Conservation (phyloP, 106 monocot species). For the Vanilla planifolia region DNA sequence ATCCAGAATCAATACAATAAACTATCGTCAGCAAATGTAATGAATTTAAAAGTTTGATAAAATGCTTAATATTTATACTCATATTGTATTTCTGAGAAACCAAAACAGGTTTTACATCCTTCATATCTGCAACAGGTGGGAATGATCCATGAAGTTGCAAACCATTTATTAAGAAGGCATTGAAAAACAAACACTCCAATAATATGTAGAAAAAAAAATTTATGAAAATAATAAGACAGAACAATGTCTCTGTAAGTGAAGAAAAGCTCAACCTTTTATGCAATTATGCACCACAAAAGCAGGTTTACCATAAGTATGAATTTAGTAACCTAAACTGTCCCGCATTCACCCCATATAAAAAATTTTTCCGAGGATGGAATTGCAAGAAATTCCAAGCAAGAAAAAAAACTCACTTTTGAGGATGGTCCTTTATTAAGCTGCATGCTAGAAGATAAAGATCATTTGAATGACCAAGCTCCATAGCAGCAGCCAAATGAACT, state of each 20-base stretch:
- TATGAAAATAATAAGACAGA: not conserved
- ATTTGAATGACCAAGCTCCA: slow-evolving; percentile 93
- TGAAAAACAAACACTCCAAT: not conserved
- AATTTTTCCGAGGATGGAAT: not conserved
- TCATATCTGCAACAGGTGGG: not conserved
- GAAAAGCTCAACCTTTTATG: not conserved
- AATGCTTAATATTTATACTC: not conserved
- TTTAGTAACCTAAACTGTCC: not conserved
- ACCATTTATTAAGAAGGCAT: not conserved
- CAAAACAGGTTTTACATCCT: not conserved
- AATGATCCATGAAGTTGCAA: not conserved
- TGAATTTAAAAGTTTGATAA: not conserved
- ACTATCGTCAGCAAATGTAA: no score
- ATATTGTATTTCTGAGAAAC: not conserved
- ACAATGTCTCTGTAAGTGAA: not conserved
- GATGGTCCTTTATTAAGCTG: slow-evolving; percentile 88
- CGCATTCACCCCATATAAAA: not conserved
- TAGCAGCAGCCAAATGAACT: slow-evolving; percentile 74
- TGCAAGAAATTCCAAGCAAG: not conserved
- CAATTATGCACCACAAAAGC: not conserved
- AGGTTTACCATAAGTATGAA: not conserved
- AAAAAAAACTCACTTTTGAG: slow-evolving; percentile 74
- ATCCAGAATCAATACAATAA: no score
- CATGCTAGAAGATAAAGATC: slow-evolving; percentile 87
- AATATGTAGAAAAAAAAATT: not conserved